A percentile compares a stretch with the other conserved stretches of the same genome.
These are phyloP conservation scores for Salix koriyanagi DNA, from an alignment of 345 rosid species.

Conservation along the genomic window DNA sequence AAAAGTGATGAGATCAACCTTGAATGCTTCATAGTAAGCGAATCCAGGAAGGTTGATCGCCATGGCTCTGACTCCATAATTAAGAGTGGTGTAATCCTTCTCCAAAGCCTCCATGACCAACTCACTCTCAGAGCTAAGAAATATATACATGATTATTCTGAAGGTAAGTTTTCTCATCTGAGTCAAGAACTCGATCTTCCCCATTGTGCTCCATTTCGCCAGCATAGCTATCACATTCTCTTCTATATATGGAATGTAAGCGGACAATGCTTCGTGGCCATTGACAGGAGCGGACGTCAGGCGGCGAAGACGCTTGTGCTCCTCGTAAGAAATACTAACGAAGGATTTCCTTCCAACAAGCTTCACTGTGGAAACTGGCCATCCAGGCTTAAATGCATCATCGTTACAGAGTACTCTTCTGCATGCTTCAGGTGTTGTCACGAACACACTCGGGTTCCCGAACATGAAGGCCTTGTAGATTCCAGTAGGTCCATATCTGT, in stretches of 20 bases:
- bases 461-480: conserved; percentile 81
- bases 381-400: conserved; percentile 68
- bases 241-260: conserved; percentile 60
- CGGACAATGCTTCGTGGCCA: conserved; percentile 68
- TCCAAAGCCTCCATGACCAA: conserved; percentile 60
- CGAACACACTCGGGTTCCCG: conserved; percentile 73
- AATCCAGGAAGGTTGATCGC: conserved; percentile 84
- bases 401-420: conserved; percentile 60
- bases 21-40: conserved; percentile 71
- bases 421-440: conserved; percentile 66
- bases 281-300: conserved; percentile 76
- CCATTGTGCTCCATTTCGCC: conserved; percentile 64
- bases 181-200: conserved; percentile 61
- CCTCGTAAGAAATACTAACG: conserved; percentile 58
- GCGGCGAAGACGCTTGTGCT: conserved; percentile 80
- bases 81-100: conserved; percentile 65
- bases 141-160: conserved; percentile 73
- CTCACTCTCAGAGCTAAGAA: conserved; percentile 67
- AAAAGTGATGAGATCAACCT: conserved; percentile 31
- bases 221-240: conserved; percentile 45
- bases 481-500: conserved; percentile 61
- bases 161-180: conserved; percentile 74
- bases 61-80: conserved; percentile 83
- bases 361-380: conserved; percentile 64
- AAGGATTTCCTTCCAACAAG: conserved; percentile 82